phyloP scores from a whole-genome alignment of 192 early-diverging fungal genomes.

The Backusella morwellensis region DNA sequence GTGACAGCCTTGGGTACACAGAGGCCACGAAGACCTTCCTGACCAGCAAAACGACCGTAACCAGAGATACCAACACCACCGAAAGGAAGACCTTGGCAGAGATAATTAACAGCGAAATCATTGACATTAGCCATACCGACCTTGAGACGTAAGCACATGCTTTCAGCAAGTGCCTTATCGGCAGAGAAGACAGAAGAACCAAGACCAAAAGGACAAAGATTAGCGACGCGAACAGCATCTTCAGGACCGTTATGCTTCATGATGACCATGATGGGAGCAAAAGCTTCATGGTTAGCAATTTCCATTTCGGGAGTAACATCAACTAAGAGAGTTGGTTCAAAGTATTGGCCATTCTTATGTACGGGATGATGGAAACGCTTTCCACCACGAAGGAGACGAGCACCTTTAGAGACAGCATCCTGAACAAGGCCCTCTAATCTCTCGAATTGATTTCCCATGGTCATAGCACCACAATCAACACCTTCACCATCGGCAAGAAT shows the following conservation, averaged over 20 bases:
- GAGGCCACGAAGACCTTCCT: slow-evolving; percentile 70
- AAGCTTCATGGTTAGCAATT: slow-evolving; percentile 73
- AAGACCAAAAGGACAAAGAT: slow-evolving; percentile 72
- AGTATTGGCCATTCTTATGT: slow-evolving; percentile 78
- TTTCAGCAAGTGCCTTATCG: slow-evolving; percentile 57
- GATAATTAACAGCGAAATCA: slow-evolving; percentile 84
- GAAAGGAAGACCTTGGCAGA: slow-evolving; percentile 81
- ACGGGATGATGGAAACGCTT: slow-evolving; percentile 63
- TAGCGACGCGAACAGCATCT: slow-evolving; percentile 67
- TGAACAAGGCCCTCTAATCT: slow-evolving; percentile 63
- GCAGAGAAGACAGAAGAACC: slow-evolving; percentile 78
- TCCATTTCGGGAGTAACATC: slow-evolving; percentile 74
- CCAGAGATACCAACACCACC: slow-evolving; percentile 80
- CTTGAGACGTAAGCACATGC: slow-evolving; percentile 60
- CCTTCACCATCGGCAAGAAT: slow-evolving; percentile 62
- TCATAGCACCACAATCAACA: slow-evolving; percentile 84
- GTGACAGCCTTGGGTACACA: slow-evolving; percentile 72
- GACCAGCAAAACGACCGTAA: slow-evolving; percentile 69
- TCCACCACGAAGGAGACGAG: slow-evolving; percentile 70
- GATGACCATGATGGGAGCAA: slow-evolving; percentile 80
- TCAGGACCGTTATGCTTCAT: slow-evolving; percentile 69
- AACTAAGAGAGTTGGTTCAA: slow-evolving; percentile 77
- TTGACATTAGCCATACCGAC: slow-evolving; percentile 85
- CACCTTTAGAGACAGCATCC: slow-evolving; percentile 78
- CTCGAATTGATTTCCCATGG: slow-evolving; percentile 61